These are phyloP conservation scores for Endocladia muricata DNA, from an alignment of 31 red algal genomes.

Conservation along the genomic window DNA sequence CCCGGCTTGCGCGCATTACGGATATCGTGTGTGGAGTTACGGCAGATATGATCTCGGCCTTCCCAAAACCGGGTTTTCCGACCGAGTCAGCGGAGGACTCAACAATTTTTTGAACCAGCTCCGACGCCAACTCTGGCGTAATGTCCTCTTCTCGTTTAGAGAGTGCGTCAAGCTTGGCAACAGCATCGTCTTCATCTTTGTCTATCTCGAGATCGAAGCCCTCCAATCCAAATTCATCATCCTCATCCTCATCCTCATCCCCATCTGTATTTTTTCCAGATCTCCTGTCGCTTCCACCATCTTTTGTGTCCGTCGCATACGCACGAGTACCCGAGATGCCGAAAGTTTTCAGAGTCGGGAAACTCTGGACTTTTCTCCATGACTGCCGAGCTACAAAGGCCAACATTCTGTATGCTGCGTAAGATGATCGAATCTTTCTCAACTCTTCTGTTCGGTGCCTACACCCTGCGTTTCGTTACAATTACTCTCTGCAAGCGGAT, in stretches of 20 bases:
- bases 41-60: slow-evolving; percentile 11
- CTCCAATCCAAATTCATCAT: slow-evolving; percentile 38
- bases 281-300: neutral
- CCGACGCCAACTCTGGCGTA: slow-evolving; percentile 30
- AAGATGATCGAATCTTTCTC: too few species aligned
- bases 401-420: too few species aligned
- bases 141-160: slow-evolving; percentile 14
- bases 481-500: too few species aligned
- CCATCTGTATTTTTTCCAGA: slow-evolving; percentile 3
- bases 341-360: too few species aligned
- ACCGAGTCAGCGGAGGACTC: slow-evolving; percentile 19
- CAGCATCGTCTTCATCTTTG: slow-evolving; percentile 23
- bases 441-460: too few species aligned
- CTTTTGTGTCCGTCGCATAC: too few species aligned
- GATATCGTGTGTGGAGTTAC: slow-evolving; percentile 41
- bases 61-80: slow-evolving; percentile 9
- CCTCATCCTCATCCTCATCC: slow-evolving; percentile 25
- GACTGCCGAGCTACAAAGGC: too few species aligned
- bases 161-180: neutral
- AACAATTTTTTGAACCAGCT: slow-evolving; percentile 20
- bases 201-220: slow-evolving; percentile 46
- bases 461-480: too few species aligned
- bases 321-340: too few species aligned
- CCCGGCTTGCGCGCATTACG: slow-evolving; percentile 27
- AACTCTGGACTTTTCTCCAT: too few species aligned